Percentiles rank a stretch among this genome's conserved stretches.
Conservation (phyloP, 495 filamentous ascomycete species). For the Neurospora terricola region DNA sequence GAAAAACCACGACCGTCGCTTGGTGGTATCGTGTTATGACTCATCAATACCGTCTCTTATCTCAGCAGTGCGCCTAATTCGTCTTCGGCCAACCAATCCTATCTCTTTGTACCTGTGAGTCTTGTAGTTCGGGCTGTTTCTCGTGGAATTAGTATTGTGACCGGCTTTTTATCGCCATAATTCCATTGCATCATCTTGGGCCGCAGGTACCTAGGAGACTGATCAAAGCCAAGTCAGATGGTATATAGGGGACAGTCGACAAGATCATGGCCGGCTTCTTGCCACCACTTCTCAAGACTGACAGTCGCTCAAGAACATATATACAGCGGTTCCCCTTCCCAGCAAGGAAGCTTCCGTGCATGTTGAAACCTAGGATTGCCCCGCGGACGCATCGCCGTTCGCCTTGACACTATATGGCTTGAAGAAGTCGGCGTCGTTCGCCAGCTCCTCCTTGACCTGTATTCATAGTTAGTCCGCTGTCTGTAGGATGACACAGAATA, state of each 20-base stretch:
- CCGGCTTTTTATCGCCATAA: not conserved
- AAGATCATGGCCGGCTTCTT: not conserved
- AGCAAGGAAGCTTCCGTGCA: not conserved
- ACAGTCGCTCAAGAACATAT: not conserved
- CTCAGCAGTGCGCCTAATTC: not conserved
- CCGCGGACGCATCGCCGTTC: conserved; percentile 21
- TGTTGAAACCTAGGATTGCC: not conserved
- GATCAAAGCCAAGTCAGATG: not conserved
- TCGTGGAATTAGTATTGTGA: not conserved
- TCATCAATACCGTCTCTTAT: not conserved
- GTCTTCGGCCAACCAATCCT: not conserved
- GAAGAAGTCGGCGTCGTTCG: conserved; percentile 55
- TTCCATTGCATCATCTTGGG: not conserved
- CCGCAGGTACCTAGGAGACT: not conserved
- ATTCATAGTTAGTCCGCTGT: conserved; percentile 10
- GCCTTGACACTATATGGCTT: conserved; percentile 50
- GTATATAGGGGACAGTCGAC: not conserved
- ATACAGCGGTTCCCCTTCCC: not conserved
- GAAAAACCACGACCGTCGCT: not conserved
- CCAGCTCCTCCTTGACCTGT: conserved; percentile 31
- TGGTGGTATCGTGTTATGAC: not conserved
- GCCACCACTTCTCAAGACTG: not conserved
- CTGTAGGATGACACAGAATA: not conserved
- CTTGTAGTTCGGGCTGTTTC: not conserved
- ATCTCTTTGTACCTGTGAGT: not conserved